Percentiles rank a stretch among this genome's conserved stretches.
These are phyloP conservation scores for Russula abietina DNA, from an alignment of 768 basidiomycete species.

Conservation along the genomic window DNA sequence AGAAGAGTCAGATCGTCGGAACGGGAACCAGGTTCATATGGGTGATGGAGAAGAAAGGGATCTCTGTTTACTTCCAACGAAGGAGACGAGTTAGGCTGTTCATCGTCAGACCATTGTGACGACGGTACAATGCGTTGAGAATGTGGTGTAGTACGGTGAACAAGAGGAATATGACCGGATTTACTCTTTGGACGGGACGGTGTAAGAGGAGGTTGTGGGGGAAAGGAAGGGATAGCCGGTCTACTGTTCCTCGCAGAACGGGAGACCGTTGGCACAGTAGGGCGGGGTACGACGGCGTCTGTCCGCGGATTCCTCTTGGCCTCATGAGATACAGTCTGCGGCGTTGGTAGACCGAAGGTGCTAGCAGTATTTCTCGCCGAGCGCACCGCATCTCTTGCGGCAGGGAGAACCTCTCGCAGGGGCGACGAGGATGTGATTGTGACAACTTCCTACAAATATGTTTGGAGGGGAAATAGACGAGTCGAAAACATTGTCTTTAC, in stretches of 20 bases:
- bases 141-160: conserved; percentile 11
- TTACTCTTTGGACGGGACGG: conserved; percentile 9
- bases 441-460: neutral
- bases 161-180: neutral
- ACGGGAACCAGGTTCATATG: neutral
- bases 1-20: neutral
- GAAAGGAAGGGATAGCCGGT: neutral
- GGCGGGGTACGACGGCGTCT: neutral
- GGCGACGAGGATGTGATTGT: neutral
- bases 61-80: neutral
- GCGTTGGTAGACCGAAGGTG: conserved; percentile 1
- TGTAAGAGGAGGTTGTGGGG: conserved; percentile 2
- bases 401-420: neutral
- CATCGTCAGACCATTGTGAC: conserved; percentile 18
- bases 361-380: neutral
- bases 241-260: neutral
- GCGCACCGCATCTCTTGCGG: neutral
- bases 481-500: neutral
- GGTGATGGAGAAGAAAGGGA: neutral
- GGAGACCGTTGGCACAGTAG: neutral
- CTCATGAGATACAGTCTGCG: conserved; percentile 2
- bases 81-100: neutral
- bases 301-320: neutral
- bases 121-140: conserved; percentile 22
- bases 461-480: neutral